Percentiles rank a stretch among this genome's conserved stretches.
Conservation (phyloP, 2,329 filamentous ascomycete genomes). For the Fusarium sp. region DNA sequence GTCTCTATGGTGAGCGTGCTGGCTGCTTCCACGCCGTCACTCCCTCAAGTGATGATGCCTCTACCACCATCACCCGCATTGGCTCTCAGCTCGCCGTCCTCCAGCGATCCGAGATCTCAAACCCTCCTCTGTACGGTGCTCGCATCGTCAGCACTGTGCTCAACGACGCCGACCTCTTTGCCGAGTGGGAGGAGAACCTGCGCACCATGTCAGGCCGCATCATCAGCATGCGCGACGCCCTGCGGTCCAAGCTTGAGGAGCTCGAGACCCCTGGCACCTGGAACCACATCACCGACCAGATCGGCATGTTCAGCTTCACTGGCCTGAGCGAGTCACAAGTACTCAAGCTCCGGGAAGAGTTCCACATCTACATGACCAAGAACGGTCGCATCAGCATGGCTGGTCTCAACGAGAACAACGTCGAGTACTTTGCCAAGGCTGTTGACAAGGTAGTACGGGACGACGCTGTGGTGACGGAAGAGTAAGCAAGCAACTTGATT, state of each 20-base stretch:
- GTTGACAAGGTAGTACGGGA: constrained; percentile 82
- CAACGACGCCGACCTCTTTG: constrained; percentile 84
- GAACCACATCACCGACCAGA: constrained; percentile 98
- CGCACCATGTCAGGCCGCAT: constrained; percentile 96
- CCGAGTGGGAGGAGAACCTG: constrained; percentile 93
- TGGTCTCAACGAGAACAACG: constrained; percentile 90
- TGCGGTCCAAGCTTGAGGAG: constrained; percentile 85
- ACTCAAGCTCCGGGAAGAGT: constrained; percentile 73
- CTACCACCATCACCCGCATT: constrained; percentile 72
- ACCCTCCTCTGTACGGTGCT: constrained; percentile 94
- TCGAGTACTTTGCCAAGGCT: constrained; percentile 93
- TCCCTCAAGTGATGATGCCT: constrained; percentile 74
- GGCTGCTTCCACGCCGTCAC: constrained; percentile 97
- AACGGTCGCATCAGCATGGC: constrained; percentile 99
- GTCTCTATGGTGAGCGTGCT: constrained; percentile 94
- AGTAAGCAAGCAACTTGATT: constrained; percentile 7
- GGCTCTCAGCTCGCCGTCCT: constrained; percentile 92
- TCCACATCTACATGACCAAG: constrained; percentile 93
- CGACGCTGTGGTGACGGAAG: constrained; percentile 31
- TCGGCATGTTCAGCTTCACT: constrained; percentile 99
- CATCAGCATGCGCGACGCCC: constrained; percentile 85
- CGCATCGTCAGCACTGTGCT: constrained; percentile 87
- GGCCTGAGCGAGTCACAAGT: constrained; percentile 82
- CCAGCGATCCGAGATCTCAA: constrained; percentile 97
- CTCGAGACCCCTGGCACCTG: constrained; percentile 89